phyloP scores from a whole-genome alignment of 1,139 yeast genomes.

The Magnusiomyces sp. region DNA sequence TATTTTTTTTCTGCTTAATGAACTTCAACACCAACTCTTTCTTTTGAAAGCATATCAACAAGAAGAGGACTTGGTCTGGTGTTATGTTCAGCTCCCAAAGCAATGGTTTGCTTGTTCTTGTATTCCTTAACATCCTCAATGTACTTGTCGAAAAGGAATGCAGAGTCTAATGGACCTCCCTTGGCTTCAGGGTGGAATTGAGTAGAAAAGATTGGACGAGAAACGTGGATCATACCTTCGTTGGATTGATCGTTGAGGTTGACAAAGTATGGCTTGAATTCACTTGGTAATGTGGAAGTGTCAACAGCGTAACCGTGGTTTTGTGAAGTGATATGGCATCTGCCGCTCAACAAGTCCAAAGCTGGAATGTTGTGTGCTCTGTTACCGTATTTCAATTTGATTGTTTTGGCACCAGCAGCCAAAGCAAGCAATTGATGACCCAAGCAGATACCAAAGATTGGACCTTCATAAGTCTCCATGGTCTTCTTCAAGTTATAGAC shows the following conservation, averaged over 20 bases:
- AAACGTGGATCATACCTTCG: conserved; percentile 89
- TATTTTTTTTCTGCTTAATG: conserved; percentile 22
- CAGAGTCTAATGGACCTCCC: conserved; percentile 95
- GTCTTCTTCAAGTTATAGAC: conserved; percentile 66
- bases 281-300: conserved; percentile 59
- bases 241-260: conserved; percentile 92
- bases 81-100: conserved; percentile 36
- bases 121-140: conserved; percentile 58
- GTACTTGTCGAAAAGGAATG: conserved; percentile 83
- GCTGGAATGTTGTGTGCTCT: conserved; percentile 98
- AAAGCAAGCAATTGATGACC: conserved; percentile 94
- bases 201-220: conserved; percentile 85
- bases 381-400: conserved; percentile 93
- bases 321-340: conserved; percentile 95
- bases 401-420: conserved; percentile 88
- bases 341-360: conserved; percentile 77
- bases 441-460: conserved; percentile 92
- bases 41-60: conserved; percentile 75
- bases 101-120: conserved; percentile 35
- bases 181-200: conserved; percentile 99
- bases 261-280: conserved; percentile 80
- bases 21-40: conserved; percentile 53
- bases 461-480: conserved; percentile 63
- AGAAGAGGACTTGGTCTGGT: conserved; percentile 46
- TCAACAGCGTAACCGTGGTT: conserved; percentile 98